Percentiles rank a stretch among this genome's conserved stretches.
phyloP scores from a whole-genome alignment of 148 eudicot species.

The Silene uniflora region DNA sequence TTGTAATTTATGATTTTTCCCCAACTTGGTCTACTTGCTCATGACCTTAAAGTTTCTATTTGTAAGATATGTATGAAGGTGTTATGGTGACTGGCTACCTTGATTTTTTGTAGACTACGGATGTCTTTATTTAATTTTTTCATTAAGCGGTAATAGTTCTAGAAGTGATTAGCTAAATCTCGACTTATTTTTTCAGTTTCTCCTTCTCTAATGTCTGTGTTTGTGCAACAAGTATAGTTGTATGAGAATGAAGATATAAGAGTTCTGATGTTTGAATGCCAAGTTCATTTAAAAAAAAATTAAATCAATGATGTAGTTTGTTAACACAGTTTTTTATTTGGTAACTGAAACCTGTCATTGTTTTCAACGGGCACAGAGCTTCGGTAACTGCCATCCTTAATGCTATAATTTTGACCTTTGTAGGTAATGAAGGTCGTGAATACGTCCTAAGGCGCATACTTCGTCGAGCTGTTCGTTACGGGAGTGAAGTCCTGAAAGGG shows the following conservation, averaged over 20 bases:
- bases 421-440: conserved; percentile 97
- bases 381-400: neutral
- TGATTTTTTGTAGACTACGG: neutral
- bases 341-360: neutral
- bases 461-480: conserved; percentile 96
- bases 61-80: neutral
- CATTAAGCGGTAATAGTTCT: neutral
- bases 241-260: neutral
- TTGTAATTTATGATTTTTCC: neutral
- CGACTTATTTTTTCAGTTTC: neutral
- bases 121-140: neutral
- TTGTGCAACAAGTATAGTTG: neutral
- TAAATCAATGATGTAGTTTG: neutral
- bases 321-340: neutral
- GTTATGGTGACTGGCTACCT: neutral
- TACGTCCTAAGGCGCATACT: conserved; percentile 95
- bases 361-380: neutral
- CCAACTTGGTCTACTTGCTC: neutral
- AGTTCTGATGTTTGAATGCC: neutral
- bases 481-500: conserved; percentile 83
- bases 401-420: neutral
- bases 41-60: neutral
- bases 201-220: neutral
- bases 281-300: no score
- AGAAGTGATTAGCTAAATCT: neutral